Evolutionary conservation across 805 yeast species (phyloP), one percentile per base, ranked within the genome.

Genomic region (Maudiozyma barnettii): DNA sequence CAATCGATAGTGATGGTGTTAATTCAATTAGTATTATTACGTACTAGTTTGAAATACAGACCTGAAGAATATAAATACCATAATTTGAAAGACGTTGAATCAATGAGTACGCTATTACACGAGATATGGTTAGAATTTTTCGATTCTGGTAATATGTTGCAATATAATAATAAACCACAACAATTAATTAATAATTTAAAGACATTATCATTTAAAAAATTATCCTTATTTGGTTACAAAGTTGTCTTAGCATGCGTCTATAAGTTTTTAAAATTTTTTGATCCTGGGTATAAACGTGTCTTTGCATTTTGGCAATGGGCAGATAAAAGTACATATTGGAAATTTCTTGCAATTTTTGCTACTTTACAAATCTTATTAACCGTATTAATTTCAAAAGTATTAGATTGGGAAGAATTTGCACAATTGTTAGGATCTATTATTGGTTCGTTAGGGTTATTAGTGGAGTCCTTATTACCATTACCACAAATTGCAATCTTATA

Each of bases 221-320:
- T 53, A 19, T 30, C 53, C 18, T 54, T 53, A 16, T 62, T 64
- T 45, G 16, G 47, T 5, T 58, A 56, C 45, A 63, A 60, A 48
- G 44, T 60, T 13, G 30, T 56, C 5, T 44, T 64, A 37, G 63
- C 63, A 4, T 51, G 59, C 21, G 49, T 69, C 20, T 64, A 67
- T 43, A 70, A 75, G 44, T 57, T 71, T 45, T 57, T 85, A 16
- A 72, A 79, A 44, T 73, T 82, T 47, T 85, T 84, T 61, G 93
- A 85, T 63, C 84, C 84, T 18, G 76, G 76, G 58, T 83, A 77
- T 57, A 68, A 71, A 46, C 69, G 95, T 49, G 81, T 88, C 1
- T 73, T 71, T 43, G 63, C 72, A 36, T 86, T 89, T 58, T 89
- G 96, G 96, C 95, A 87, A 64, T 89, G 96, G 96, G 71, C 74